Evolutionary conservation across 2,329 filamentous ascomycete species (phyloP).

Genomic region (Verticillium alfalfae): DNA sequence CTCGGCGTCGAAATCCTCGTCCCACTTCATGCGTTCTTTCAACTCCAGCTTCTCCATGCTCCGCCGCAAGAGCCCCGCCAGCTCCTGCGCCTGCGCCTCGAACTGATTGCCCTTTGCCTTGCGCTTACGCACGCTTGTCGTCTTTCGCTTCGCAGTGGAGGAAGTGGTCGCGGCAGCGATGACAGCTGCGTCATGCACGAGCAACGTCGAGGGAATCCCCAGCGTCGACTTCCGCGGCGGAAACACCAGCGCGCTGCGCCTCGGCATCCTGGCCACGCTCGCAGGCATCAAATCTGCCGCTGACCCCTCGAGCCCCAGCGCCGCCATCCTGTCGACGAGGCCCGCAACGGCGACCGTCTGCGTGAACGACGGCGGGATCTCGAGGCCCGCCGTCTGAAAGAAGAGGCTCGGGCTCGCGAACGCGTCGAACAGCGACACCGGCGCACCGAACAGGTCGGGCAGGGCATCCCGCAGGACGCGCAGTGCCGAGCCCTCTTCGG

Average conservation of each 20-base stretch:
- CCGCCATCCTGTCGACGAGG: conserved; percentile 14
- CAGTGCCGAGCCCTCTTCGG: conserved; percentile 26
- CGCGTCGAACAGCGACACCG: conserved; percentile 49
- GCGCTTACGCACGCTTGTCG: conserved; percentile 10
- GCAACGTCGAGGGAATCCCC: conserved; percentile 41
- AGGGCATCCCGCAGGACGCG: conserved; percentile 28
- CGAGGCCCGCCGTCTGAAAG: conserved; percentile 47
- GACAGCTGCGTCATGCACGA: conserved; percentile 37
- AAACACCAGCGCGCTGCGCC: conserved; percentile 38
- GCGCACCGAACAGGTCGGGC: conserved; percentile 39
- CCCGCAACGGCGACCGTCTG: conserved; percentile 14
- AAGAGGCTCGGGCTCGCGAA: conserved; percentile 55
- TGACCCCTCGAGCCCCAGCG: conserved; percentile 6
- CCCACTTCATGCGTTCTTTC: conserved; percentile 33
- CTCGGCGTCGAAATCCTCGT: conserved; percentile 27
- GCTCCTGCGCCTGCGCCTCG: conserved; percentile 36
- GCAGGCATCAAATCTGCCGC: conserved; percentile 6
- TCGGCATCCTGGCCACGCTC: conserved; percentile 19
- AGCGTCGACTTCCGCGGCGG: conserved; percentile 42
- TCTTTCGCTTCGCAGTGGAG: conserved; percentile 5
- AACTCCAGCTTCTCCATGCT: conserved; percentile 42
- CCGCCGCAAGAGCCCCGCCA: conserved; percentile 41
- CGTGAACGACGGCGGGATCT: conserved; percentile 38
- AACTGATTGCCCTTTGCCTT: conserved; percentile 34
- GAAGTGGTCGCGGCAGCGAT: neutral